These are phyloP conservation scores for Anethum foeniculum DNA, from an alignment of 140 eudicot species.

Conservation along the genomic window DNA sequence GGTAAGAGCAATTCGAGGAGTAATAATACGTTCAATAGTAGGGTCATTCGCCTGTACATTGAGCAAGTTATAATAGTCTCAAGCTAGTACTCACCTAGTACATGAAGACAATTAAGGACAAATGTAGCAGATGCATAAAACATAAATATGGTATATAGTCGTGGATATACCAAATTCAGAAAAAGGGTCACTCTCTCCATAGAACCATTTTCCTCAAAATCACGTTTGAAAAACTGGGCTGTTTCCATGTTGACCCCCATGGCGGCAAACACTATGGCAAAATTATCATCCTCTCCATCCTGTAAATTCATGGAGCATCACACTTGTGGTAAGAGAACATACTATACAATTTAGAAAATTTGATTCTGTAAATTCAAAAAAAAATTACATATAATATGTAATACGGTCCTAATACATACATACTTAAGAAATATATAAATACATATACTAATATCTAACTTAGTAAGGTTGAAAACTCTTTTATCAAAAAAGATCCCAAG, in stretches of 20 bases:
- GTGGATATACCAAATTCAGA: slow-evolving; percentile 60
- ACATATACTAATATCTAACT: neutral
- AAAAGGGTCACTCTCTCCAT: slow-evolving; percentile 99
- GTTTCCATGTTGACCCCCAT: slow-evolving; percentile 99
- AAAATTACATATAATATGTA: neutral
- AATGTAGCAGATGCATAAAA: neutral
- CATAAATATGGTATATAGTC: neutral
- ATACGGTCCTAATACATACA: neutral
- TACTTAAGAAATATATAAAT: neutral
- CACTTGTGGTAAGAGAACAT: neutral
- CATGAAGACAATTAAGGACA: neutral
- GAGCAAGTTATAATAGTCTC: neutral
- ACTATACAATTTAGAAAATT: neutral
- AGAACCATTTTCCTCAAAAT: slow-evolving; percentile 97
- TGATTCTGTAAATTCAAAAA: neutral
- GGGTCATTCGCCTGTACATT: slow-evolving; percentile 86
- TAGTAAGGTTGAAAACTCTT: neutral
- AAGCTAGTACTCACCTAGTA: neutral
- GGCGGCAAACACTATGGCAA: slow-evolving; percentile 96
- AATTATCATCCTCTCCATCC: slow-evolving; percentile 88
- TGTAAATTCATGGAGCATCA: slow-evolving; percentile 18
- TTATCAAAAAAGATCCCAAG: neutral
- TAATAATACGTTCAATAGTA: slow-evolving; percentile 91
- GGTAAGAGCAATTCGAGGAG: slow-evolving; percentile 96
- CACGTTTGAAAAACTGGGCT: slow-evolving; percentile 95